Evolutionary conservation across 73 alveolate genomes (phyloP).

Genomic region (Symbiodinium natans): DNA sequence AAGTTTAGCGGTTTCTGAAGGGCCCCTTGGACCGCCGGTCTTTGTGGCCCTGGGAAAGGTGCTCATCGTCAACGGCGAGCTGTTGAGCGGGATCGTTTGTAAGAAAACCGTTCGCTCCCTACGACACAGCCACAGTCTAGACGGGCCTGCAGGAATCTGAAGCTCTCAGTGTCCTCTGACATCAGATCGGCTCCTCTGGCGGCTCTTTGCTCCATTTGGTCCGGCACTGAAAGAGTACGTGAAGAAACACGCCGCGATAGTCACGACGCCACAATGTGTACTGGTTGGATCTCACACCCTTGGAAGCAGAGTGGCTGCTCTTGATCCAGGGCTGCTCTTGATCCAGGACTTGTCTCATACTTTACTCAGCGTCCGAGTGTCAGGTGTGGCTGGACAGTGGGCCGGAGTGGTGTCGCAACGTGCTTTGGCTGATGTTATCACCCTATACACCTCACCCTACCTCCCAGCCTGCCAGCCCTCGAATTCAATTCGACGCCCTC

Average conservation of each 20-base stretch:
- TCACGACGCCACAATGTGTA: not conserved
- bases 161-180: not conserved
- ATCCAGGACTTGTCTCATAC: too few species aligned
- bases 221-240: not conserved
- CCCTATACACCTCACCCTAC: not conserved
- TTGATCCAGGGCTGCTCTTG: not conserved
- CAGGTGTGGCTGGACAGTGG: constrained; percentile 85
- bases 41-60: constrained; percentile 94
- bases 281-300: too few species aligned
- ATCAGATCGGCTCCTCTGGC: constrained; percentile 75
- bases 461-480: not conserved
- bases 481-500: too few species aligned
- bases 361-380: too few species aligned
- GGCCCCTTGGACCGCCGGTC: too few species aligned
- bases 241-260: not conserved
- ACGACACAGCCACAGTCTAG: too few species aligned
- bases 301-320: too few species aligned
- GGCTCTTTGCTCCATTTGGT: constrained; percentile 80
- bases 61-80: constrained; percentile 98
- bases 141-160: not conserved
- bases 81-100: constrained; percentile 98
- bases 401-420: constrained; percentile 90
- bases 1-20: not conserved
- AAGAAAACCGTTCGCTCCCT: constrained; percentile 95
- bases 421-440: too few species aligned